A percentile compares a stretch with the other conserved stretches of the same genome.
These are phyloP conservation scores for Pachyrhizus erosus DNA, from an alignment of 306 rosid genomes.

Conservation along the genomic window DNA sequence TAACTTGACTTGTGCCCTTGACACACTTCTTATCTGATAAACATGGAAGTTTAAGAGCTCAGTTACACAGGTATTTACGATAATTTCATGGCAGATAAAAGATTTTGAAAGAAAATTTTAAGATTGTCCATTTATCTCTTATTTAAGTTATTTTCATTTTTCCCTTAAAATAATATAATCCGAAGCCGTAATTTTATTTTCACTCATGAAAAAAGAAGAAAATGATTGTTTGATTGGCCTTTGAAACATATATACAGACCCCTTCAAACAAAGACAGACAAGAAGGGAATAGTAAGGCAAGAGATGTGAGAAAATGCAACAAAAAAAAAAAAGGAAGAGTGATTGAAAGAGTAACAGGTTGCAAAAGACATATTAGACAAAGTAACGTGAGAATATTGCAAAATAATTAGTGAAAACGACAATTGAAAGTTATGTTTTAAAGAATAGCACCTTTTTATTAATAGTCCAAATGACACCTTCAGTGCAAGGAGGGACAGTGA, in stretches of 20 bases:
- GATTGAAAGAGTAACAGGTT: background rate
- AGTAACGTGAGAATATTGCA: background rate
- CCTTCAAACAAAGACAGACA: background rate
- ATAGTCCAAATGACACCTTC: conserved; percentile 82
- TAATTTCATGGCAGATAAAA: background rate
- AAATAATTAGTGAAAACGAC: background rate
- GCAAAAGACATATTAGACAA: background rate
- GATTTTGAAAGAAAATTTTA: too few relatives aligned
- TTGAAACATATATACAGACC: background rate
- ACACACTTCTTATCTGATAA: conserved; percentile 53
- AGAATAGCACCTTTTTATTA: conserved; percentile 55
- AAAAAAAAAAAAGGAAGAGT: background rate
- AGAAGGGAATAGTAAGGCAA: background rate
- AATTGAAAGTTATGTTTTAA: background rate
- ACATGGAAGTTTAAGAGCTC: background rate
- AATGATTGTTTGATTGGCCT: background rate
- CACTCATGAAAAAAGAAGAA: background rate
- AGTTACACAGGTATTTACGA: background rate
- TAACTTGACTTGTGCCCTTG: conserved; percentile 51
- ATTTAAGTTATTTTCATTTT: background rate
- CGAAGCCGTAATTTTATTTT: too few relatives aligned
- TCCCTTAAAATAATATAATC: background rate
- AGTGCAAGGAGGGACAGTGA: conserved; percentile 81
- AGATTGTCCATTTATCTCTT: too few relatives aligned
- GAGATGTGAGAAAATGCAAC: background rate